These are phyloP conservation scores for Globisporangium carolinianum DNA, from an alignment of 352 stramenopile species.

Conservation along the genomic window DNA sequence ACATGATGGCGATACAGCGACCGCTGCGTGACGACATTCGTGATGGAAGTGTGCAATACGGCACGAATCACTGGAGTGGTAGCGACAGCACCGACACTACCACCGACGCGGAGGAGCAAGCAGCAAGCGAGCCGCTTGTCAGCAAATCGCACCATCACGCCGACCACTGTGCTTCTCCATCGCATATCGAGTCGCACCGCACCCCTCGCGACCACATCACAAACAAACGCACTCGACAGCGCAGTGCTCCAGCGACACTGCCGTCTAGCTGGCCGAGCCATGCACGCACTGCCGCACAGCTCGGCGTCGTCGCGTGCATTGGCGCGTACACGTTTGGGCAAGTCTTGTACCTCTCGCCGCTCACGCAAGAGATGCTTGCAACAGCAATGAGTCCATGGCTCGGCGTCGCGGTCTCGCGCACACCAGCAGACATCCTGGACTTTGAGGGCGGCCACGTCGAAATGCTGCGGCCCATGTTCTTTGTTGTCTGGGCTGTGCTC, in stretches of 20 bases:
- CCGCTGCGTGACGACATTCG: neutral
- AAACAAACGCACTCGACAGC: neutral
- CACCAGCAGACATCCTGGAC: slow-evolving; percentile 9
- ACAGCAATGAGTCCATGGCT: slow-evolving; percentile 23
- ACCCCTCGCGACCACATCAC: neutral
- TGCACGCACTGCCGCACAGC: slow-evolving; percentile 14
- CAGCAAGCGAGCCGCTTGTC: neutral
- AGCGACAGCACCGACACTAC: neutral
- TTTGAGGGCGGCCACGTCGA: slow-evolving; percentile 33
- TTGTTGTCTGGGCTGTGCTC: slow-evolving; percentile 40
- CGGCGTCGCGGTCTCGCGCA: slow-evolving; percentile 12
- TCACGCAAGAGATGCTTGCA: slow-evolving; percentile 25
- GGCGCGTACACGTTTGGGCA: slow-evolving; percentile 33
- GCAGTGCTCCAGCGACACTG: too few relatives aligned
- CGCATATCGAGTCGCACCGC: too few relatives aligned
- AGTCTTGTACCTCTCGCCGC: slow-evolving; percentile 30
- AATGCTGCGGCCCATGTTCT: slow-evolving; percentile 47
- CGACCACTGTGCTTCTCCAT: neutral
- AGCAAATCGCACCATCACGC: neutral
- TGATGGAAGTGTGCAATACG: too few relatives aligned
- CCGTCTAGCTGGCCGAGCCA: too few relatives aligned
- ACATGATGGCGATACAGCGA: neutral
- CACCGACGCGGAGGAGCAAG: neutral
- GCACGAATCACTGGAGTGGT: too few relatives aligned
- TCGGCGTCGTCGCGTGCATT: slow-evolving; percentile 28